Evolutionary conservation across 306 rosid genomes (phyloP).

Genomic region (Cucurbita argyrosperma): DNA sequence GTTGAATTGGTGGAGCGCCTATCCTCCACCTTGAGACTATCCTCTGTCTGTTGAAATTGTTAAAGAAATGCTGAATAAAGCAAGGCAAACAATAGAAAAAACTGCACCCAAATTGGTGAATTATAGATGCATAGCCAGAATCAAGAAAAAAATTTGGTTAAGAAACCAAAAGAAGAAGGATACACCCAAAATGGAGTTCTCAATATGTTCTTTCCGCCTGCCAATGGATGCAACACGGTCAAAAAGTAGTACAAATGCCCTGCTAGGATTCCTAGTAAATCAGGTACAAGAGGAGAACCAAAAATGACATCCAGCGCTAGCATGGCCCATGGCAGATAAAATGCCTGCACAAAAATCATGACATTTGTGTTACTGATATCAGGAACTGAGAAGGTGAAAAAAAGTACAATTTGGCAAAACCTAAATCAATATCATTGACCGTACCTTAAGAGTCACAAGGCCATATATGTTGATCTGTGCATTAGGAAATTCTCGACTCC

Average conservation of each 20-base stretch:
- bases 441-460: conserved; percentile 78
- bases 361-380: neutral
- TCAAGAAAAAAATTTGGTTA: neutral
- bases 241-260: conserved; percentile 92
- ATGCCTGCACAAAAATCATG: conserved; percentile 47
- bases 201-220: conserved; percentile 68
- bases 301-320: conserved; percentile 85
- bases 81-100: neutral
- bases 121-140: neutral
- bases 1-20: conserved; percentile 36
- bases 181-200: conserved; percentile 91
- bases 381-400: neutral
- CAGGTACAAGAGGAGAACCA: conserved; percentile 53
- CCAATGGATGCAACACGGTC: conserved; percentile 86
- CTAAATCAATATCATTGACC: neutral
- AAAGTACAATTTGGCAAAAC: conserved; percentile 1
- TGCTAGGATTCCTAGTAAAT: conserved; percentile 79
- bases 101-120: neutral
- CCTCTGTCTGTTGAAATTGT: conserved; percentile 48
- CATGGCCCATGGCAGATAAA: conserved; percentile 97
- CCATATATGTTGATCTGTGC: conserved; percentile 81
- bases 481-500: conserved; percentile 97
- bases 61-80: conserved; percentile 10
- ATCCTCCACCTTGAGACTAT: conserved; percentile 72
- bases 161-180: conserved; percentile 33